A percentile compares a stretch with the other conserved stretches of the same genome.
Conservation (phyloP, 306 rosid genomes). For the Benincasa hispida region DNA sequence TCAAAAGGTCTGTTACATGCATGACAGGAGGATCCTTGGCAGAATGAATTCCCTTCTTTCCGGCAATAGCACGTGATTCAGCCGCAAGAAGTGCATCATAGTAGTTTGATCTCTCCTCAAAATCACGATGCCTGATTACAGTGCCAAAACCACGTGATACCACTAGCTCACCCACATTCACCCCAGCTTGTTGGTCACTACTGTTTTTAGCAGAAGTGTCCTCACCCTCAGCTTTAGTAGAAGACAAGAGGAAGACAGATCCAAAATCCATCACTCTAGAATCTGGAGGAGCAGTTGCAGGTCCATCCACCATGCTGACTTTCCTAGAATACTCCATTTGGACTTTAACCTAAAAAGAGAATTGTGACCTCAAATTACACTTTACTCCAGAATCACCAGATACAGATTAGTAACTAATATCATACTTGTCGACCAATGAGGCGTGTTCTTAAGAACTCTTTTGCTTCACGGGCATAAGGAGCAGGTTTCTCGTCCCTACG, state of each 20-base stretch:
- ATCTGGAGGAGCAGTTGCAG: conserved; percentile 48
- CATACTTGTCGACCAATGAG: conserved; percentile 85
- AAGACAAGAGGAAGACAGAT: conserved; percentile 54
- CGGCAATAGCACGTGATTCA: conserved; percentile 68
- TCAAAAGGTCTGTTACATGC: conserved; percentile 84
- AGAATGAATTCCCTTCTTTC: conserved; percentile 84
- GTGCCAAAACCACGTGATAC: conserved; percentile 85
- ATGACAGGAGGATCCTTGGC: conserved; percentile 91
- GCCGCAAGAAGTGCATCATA: conserved; percentile 97
- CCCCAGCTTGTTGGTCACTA: conserved; percentile 42
- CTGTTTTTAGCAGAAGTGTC: conserved; percentile 37
- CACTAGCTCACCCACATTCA: conserved; percentile 63
- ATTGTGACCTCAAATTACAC: neutral
- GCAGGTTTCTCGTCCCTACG: conserved; percentile 97
- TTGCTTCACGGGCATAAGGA: conserved; percentile 98
- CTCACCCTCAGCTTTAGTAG: conserved; percentile 55
- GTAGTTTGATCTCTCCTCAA: conserved; percentile 86
- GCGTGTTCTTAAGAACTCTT: conserved; percentile 86
- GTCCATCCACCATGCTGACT: conserved; percentile 44
- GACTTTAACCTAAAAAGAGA: conserved; percentile 61
- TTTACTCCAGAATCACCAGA: neutral
- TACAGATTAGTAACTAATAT: conserved; percentile 8
- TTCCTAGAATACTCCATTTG: conserved; percentile 96
- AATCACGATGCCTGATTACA: conserved; percentile 91
- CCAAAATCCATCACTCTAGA: conserved; percentile 96